Conservation (phyloP, 768 basidiomycete genomes). For the Rossbeevera mucosa region DNA sequence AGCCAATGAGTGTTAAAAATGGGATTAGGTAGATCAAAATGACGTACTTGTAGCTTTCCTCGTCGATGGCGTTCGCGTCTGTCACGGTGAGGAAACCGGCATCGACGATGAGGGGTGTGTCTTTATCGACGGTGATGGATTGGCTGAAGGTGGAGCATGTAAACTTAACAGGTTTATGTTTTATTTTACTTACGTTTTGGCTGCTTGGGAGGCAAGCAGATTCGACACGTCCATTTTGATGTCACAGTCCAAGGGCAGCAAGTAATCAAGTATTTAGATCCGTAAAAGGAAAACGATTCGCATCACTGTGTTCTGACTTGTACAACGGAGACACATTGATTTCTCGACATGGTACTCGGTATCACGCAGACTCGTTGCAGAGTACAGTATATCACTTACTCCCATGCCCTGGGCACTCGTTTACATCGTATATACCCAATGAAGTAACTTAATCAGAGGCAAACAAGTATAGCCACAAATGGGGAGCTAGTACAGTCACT, state of each 20-base stretch:
- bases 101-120: background rate
- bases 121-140: background rate
- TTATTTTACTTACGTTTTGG: background rate
- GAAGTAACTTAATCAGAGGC: no score
- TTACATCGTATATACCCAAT: no score
- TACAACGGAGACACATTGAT: no score
- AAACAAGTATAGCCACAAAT: no score
- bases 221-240: background rate
- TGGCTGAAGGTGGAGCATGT: background rate
- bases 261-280: no score
- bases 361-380: no score
- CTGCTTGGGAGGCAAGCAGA: background rate
- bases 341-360: no score
- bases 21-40: background rate
- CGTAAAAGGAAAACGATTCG: no score
- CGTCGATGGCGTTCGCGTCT: conserved; percentile 83
- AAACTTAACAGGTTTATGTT: background rate
- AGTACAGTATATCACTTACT: no score
- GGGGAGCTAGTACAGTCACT: no score
- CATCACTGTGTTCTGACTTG: no score
- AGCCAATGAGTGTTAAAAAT: background rate
- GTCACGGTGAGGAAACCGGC: conserved; percentile 78
- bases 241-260: background rate
- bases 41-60: conserved; percentile 76
- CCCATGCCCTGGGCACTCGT: no score